These are phyloP conservation scores for Aphanomyces cochlioides DNA, from an alignment of 352 stramenopile species.

Conservation along the genomic window DNA sequence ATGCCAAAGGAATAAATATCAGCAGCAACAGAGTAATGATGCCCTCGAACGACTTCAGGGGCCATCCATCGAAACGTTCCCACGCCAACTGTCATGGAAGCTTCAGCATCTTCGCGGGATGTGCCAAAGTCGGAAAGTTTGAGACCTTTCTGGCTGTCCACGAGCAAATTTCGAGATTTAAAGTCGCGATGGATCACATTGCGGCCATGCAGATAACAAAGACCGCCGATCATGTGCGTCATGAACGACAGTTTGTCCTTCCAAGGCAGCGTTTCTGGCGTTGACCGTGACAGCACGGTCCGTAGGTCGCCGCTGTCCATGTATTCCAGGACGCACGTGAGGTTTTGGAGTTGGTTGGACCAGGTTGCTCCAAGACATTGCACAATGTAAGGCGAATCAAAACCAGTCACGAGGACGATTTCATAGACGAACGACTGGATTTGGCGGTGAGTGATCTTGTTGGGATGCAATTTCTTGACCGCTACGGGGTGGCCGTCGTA, in stretches of 20 bases:
- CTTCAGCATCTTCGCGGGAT: conserved; percentile 9
- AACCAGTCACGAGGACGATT: conserved; percentile 18
- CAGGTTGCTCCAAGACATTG: neutral
- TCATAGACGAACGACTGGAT: conserved; percentile 14
- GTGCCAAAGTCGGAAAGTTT: conserved; percentile 26
- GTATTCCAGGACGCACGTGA: conserved; percentile 11
- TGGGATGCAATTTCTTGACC: conserved; percentile 18
- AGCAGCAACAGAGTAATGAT: conserved; percentile 19
- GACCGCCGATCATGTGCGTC: neutral
- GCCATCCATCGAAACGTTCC: conserved; percentile 25
- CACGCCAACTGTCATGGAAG: conserved; percentile 24
- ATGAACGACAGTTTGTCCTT: neutral
- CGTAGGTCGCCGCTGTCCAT: conserved; percentile 15
- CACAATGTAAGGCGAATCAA: conserved; percentile 28
- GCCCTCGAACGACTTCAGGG: conserved; percentile 13
- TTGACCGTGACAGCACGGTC: neutral
- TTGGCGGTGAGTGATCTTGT: neutral
- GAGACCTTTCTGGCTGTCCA: conserved; percentile 13
- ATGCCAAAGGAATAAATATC: conserved; percentile 25
- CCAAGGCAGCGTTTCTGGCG: neutral
- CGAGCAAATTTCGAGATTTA: conserved; percentile 18
- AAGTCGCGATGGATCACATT: conserved; percentile 22
- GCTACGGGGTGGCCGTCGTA: conserved; percentile 1
- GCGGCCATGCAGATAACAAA: conserved; percentile 7
- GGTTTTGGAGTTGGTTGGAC: neutral